Percentiles rank a stretch among this genome's conserved stretches.
phyloP scores from a whole-genome alignment of 2,329 filamentous ascomycete species.

The Clarireedia monteithiana region DNA sequence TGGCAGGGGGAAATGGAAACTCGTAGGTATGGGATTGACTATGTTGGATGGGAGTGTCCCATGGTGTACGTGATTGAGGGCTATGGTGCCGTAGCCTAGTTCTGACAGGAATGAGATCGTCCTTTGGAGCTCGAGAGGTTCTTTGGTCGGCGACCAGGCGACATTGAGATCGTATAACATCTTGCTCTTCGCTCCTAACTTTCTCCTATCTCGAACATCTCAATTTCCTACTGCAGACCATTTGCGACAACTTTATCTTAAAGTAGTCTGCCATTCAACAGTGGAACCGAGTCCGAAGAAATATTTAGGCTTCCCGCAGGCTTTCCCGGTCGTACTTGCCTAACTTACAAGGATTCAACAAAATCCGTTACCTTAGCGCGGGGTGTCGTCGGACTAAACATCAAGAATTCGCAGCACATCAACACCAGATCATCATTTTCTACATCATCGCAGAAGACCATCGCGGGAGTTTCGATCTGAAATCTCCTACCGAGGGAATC shows the following conservation, averaged over 20 bases:
- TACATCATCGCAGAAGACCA: slow-evolving; percentile 7
- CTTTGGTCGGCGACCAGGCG: slow-evolving; percentile 62
- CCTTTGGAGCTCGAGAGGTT: slow-evolving; percentile 55
- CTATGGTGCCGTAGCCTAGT: slow-evolving; percentile 82
- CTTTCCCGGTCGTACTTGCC: background rate
- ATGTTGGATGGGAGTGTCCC: slow-evolving; percentile 58
- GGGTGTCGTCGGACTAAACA: slow-evolving; percentile 4
- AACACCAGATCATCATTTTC: slow-evolving; percentile 11
- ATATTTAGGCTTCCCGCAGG: background rate
- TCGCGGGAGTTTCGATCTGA: background rate
- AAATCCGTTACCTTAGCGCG: slow-evolving; percentile 4
- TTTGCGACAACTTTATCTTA: too few species aligned
- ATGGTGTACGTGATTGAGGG: slow-evolving; percentile 70
- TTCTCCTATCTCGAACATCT: background rate
- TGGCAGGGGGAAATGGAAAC: slow-evolving; percentile 38
- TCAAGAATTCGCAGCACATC: slow-evolving; percentile 11
- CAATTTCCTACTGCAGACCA: background rate
- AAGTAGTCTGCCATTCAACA: background rate
- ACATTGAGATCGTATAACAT: slow-evolving; percentile 98
- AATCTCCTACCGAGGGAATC: background rate
- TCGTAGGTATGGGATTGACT: slow-evolving; percentile 42
- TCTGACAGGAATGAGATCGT: slow-evolving; percentile 69
- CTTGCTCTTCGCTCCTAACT: background rate
- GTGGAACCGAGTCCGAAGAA: background rate
- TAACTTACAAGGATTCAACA: background rate